Evolutionary conservation across 768 basidiomycete species (phyloP), one percentile per base, ranked within the genome.

Genomic region (Gyrodon lividus): DNA sequence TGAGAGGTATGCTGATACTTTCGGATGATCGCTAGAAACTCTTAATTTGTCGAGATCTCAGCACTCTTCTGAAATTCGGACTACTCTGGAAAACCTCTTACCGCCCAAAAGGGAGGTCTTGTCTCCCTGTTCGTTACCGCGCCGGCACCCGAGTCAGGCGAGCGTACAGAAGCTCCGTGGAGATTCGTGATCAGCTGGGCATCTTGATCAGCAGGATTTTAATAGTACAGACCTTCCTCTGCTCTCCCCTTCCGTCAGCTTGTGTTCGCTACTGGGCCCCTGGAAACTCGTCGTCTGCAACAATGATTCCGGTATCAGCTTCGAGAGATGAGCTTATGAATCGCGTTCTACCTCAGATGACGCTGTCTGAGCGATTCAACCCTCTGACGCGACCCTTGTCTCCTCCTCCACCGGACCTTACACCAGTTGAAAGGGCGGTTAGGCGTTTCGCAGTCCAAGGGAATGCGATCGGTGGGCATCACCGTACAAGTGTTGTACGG

Each of bases 401-500:
- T 8, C 59, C 66, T 40, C 49, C 52, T 3, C 57, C 59, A 16
- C 45, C 59, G 14, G 41, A 42, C 30, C 54, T 62, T 10, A 33
- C 56, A 12, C 53, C 64, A 5, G 43, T 61, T 20, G 64, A 71
- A 41, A 55, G 63, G 28, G 74, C 75, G 5, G 46, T 48, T 2
- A 58, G 65, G 48, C 65, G 75, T 12, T 77, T 77, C 46, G 47
- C 67, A 6, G 54, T 77, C 23, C 54, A 46, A 48, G 75, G 76
- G 3, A 77, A 75, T 39, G 74, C 71, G 2, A 72, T 77, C 31
- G 68, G 74, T 75, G 51, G 40, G 70, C 49, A 33, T 34, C 35
- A 22, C 28, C 28, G 8, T 28, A 9, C 8, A 10, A 28, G 28
- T 28, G 28, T 10, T 28, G 10, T 10, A 28, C 28, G 8, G 28